A percentile compares a stretch with the other conserved stretches of the same genome.
These are phyloP conservation scores for Phyllosticta ampelicida DNA, from an alignment of 2,329 filamentous ascomycete species.

Conservation along the genomic window DNA sequence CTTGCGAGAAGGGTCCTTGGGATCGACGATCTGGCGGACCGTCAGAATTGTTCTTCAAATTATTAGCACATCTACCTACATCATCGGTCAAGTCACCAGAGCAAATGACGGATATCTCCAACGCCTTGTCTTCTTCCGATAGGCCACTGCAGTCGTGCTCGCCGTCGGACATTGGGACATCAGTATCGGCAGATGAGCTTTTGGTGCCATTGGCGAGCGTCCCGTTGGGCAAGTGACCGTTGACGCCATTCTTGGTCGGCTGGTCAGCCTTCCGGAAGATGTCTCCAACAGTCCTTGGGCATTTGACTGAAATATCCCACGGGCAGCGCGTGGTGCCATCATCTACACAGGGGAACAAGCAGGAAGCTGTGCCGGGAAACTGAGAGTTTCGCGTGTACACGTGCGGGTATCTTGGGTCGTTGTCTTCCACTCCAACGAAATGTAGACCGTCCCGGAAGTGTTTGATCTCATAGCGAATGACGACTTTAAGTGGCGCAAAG, in stretches of 20 bases:
- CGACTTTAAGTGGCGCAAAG: slow-evolving; percentile 51
- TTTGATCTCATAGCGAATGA: slow-evolving; percentile 67
- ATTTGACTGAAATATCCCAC: slow-evolving; percentile 83
- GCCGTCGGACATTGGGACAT: slow-evolving; percentile 23
- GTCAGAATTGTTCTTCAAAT: slow-evolving; percentile 12
- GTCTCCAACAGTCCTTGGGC: slow-evolving; percentile 77
- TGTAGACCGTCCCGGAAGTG: slow-evolving; percentile 78
- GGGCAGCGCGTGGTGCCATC: slow-evolving; percentile 68
- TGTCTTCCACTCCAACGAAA: slow-evolving; percentile 74
- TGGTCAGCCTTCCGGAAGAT: slow-evolving; percentile 33
- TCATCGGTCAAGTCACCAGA: slow-evolving; percentile 85
- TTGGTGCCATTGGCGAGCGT: slow-evolving; percentile 13
- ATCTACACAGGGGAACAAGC: slow-evolving; percentile 89
- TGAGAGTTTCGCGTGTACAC: slow-evolving; percentile 77
- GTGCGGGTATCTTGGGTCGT: slow-evolving; percentile 78
- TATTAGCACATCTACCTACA: slow-evolving; percentile 21
- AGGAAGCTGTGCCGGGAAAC: slow-evolving; percentile 68
- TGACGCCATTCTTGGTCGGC: slow-evolving; percentile 15
- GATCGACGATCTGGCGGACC: slow-evolving; percentile 48
- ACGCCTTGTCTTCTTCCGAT: slow-evolving; percentile 67
- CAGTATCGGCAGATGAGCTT: slow-evolving; percentile 19
- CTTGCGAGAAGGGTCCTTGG: slow-evolving; percentile 69
- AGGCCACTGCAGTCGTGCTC: slow-evolving; percentile 35
- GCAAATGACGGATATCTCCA: slow-evolving; percentile 85
- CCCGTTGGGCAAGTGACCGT: slow-evolving; percentile 21